Conservation (phyloP, 768 basidiomycete genomes). For the Harrya chromipes region DNA sequence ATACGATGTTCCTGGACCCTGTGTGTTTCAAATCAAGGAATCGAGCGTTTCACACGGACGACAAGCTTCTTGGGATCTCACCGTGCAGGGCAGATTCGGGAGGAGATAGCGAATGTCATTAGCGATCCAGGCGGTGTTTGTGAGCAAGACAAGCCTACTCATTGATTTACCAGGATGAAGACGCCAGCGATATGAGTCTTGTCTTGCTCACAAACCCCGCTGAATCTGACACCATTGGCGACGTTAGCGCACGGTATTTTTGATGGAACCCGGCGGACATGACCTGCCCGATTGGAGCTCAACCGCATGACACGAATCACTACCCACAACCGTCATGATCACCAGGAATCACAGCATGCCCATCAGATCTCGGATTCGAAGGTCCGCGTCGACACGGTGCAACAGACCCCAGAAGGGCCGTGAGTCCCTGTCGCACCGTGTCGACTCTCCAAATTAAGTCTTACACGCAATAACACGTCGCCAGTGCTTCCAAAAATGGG, state of each 20-base stretch:
- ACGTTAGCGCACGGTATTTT: conserved; percentile 8
- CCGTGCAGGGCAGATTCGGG: conserved; percentile 5
- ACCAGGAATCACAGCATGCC: conserved; percentile 1
- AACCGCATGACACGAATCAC: conserved; percentile 9
- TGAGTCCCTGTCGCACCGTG: conserved; percentile 1
- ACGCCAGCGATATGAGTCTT: neutral
- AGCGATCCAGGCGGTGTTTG: conserved; percentile 13
- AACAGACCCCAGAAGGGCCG: too few relatives aligned
- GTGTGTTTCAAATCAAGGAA: neutral
- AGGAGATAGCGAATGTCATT: conserved; percentile 8
- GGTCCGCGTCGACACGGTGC: neutral
- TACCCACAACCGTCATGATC: conserved; percentile 16
- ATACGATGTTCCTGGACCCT: neutral
- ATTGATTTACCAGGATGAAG: conserved; percentile 1
- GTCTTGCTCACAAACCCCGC: conserved; percentile 12
- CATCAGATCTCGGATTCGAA: conserved; percentile 19
- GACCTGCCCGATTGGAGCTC: conserved; percentile 3
- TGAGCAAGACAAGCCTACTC: conserved; percentile 6
- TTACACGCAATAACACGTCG: conserved; percentile 14
- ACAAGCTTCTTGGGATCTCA: conserved; percentile 4
- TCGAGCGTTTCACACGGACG: conserved; percentile 14
- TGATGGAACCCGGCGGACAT: neutral
- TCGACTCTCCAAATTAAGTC: conserved; percentile 5
- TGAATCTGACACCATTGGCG: conserved; percentile 10
- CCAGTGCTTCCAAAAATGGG: conserved; percentile 15